Evolutionary conservation across 106 monocot species (phyloP).

Genomic region (Dioscorea dumetorum): DNA sequence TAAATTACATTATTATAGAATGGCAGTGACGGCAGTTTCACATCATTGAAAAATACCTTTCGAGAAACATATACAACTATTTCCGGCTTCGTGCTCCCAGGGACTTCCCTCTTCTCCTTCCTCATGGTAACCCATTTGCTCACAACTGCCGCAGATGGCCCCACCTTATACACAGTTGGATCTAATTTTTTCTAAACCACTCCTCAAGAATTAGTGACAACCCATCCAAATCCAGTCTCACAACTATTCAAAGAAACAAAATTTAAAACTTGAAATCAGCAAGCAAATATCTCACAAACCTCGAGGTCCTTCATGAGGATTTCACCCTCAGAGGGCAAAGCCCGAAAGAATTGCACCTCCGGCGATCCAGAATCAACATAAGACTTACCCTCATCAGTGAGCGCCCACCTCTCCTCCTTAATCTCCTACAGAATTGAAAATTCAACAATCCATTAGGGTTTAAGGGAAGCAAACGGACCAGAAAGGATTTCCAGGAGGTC

Average conservation of each 20-base stretch:
- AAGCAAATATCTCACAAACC: conserved; percentile 20
- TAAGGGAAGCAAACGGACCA: background rate
- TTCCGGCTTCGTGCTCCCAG: too few species aligned
- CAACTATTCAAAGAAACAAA: background rate
- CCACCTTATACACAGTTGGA: conserved; percentile 50
- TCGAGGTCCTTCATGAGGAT: conserved; percentile 46
- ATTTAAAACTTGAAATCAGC: background rate
- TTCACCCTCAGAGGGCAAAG: conserved; percentile 56
- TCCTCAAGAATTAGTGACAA: background rate
- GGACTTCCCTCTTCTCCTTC: conserved; percentile 16
- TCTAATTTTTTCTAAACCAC: conserved; percentile 52
- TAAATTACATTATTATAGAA: too few species aligned
- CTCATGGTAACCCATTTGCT: conserved; percentile 72
- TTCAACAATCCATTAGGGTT: background rate
- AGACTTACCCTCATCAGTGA: conserved; percentile 74
- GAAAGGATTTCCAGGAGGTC: too few species aligned
- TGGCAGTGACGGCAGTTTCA: too few species aligned
- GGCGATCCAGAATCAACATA: conserved; percentile 66
- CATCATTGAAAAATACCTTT: conserved; percentile 31
- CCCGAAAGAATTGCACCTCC: conserved; percentile 49
- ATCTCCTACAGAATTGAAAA: conserved; percentile 43
- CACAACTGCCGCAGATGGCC: conserved; percentile 54
- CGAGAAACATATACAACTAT: conserved; percentile 18
- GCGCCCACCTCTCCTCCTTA: conserved; percentile 46
- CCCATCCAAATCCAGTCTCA: background rate